phyloP scores from a whole-genome alignment of 1,284 basidiomycete genomes.

The Lignosus rhinocerotis region DNA sequence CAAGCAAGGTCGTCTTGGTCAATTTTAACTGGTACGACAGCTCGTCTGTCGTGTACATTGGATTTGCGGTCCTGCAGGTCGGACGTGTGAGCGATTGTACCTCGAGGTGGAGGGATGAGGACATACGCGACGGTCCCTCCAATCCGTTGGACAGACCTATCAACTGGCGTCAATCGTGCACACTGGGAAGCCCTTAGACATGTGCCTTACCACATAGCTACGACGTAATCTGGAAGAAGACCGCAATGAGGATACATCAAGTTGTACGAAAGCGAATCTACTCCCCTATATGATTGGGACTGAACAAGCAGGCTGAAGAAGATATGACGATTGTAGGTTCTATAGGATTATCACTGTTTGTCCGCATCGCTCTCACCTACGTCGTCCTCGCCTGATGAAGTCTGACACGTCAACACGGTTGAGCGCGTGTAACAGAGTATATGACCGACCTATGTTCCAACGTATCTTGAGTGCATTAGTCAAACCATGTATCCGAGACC shows the following conservation, averaged over 20 bases:
- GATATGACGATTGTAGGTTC: background rate
- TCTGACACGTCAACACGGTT: background rate
- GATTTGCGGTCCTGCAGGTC: conserved; percentile 7
- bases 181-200: too few relatives aligned
- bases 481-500: conserved; percentile 17
- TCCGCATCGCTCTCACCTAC: background rate
- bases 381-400: background rate
- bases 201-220: background rate
- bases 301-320: background rate
- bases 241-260: background rate
- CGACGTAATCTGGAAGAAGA: background rate
- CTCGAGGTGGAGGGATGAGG: too few relatives aligned
- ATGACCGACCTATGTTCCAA: conserved; percentile 19
- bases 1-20: conserved; percentile 51
- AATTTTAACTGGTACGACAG: conserved; percentile 52
- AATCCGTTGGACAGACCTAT: background rate
- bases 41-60: conserved; percentile 8
- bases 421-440: background rate
- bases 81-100: too few relatives aligned
- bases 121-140: background rate
- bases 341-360: background rate
- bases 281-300: background rate
- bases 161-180: too few relatives aligned
- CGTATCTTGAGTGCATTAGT: conserved; percentile 21
- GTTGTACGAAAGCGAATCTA: background rate